These are phyloP conservation scores for Oryza coarctata DNA, from an alignment of 176 grass and related monocot species.

Conservation along the genomic window DNA sequence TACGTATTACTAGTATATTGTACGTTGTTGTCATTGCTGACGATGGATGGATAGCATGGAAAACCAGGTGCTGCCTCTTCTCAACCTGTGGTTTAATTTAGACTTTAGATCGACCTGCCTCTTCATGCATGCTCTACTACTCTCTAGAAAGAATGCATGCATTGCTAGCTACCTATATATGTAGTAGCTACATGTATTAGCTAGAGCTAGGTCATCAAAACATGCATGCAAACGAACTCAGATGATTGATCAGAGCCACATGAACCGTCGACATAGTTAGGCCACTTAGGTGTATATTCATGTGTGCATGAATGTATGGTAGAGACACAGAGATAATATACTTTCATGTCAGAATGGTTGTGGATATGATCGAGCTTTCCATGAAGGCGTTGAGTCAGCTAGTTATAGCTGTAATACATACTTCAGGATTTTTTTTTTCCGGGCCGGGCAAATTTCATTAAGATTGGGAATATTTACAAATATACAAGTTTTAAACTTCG, in stretches of 20 bases:
- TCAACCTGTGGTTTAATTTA: slow-evolving; percentile 19
- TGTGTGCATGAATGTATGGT: no score
- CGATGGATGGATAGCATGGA: not conserved
- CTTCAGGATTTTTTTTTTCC: no score
- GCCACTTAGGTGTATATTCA: no score
- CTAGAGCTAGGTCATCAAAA: not conserved
- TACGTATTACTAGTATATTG: no score
- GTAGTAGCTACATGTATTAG: not conserved
- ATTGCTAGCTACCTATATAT: not conserved
- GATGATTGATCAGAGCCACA: not conserved
- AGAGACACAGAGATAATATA: no score
- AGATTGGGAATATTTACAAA: no score
- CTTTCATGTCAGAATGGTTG: not conserved
- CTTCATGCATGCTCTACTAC: not conserved
- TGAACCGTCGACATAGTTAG: not conserved
- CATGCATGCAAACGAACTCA: not conserved
- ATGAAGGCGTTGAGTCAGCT: not conserved
- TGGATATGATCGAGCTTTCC: not conserved
- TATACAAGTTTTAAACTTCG: no score
- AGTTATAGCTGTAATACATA: no score
- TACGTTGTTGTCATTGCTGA: not conserved
- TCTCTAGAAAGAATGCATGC: not conserved
- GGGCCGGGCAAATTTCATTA: no score
- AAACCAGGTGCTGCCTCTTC: slow-evolving; percentile 19
- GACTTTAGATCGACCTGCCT: no score